Base-by-base conservation (phyloP, 345 rosid species). In the Clausena lansium region DNA sequence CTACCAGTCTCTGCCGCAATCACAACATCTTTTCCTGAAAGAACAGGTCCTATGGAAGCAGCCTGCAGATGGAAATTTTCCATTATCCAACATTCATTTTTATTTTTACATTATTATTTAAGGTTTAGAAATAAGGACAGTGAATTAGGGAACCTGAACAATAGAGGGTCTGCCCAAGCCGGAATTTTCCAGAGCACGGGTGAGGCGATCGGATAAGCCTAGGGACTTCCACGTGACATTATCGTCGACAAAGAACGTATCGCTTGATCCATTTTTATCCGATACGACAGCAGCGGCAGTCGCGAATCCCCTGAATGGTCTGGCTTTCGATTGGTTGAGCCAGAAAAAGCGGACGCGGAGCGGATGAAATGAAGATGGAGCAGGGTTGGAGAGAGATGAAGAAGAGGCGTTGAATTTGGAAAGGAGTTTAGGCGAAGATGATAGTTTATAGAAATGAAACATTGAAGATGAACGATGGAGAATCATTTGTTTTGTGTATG, bases 1-100 rank as follows among this genome's bases (percentile, higher is more conserved):
- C 99, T 93, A 13, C 99, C 99, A 8, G 99, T 95, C 81, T 95
- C 99, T 11, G 99, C 98, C 7, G 99, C 99, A 74, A 92, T 83
- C 45, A 93, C 87, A 62, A 90, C 97, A 84, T 95, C 99, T 80
- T 92, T 93, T 70, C 98, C 97, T 0, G 94, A 90, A 11, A 92
- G 86, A 79, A 93, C 82, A 54, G 92, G 79, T 2, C 95, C 96
- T 52, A 90, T 78, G 41, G 91, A 82, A 22, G 93, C 85, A 83
- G 98, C 94, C 98, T 92, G 35, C 61, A 73, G 19, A 74, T 3
- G 4, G 55, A 73, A 41, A 22, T 3, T 28, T 54, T 38, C 28
- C 22, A 47, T 5, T 19, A 79, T 13, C 67, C 33, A 63, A 6
- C 47, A 72, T 14, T 52, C 7, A 52, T 52, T 52, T 52, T 45